Percentiles rank a stretch among this genome's conserved stretches.
Conservation (phyloP, 202 grass and related monocot genomes). For the Zoysia matrella region DNA sequence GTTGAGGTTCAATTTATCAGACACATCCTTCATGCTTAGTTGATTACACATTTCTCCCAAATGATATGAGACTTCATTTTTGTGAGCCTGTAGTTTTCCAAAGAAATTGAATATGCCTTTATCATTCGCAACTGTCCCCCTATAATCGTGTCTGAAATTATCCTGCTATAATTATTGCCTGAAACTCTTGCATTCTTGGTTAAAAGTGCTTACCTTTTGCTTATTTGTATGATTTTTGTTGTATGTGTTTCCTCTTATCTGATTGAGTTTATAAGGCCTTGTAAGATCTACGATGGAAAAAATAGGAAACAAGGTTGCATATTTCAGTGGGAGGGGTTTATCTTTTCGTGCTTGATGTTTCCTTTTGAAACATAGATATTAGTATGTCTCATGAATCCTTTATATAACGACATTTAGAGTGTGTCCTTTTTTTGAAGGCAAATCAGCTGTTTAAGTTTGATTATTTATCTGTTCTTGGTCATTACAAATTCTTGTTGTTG, state of each 20-base stretch:
- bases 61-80: background rate
- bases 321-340: background rate
- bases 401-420: background rate
- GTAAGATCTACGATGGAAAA: background rate
- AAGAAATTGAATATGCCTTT: background rate
- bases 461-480: background rate
- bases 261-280: background rate
- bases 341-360: slow-evolving; percentile 14
- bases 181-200: background rate
- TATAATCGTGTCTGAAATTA: no score
- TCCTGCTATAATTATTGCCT: background rate
- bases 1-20: slow-evolving; percentile 1
- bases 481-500: background rate
- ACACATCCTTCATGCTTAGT: background rate
- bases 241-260: background rate
- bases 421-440: background rate
- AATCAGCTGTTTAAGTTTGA: background rate
- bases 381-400: background rate
- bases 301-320: background rate
- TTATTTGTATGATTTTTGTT: background rate
- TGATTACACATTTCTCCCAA: background rate
- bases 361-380: background rate
- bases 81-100: background rate
- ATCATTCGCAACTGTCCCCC: background rate
- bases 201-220: background rate